Base-by-base conservation (phyloP, 2,329 filamentous ascomycete species). In the Botrytis pseudocinerea region DNA sequence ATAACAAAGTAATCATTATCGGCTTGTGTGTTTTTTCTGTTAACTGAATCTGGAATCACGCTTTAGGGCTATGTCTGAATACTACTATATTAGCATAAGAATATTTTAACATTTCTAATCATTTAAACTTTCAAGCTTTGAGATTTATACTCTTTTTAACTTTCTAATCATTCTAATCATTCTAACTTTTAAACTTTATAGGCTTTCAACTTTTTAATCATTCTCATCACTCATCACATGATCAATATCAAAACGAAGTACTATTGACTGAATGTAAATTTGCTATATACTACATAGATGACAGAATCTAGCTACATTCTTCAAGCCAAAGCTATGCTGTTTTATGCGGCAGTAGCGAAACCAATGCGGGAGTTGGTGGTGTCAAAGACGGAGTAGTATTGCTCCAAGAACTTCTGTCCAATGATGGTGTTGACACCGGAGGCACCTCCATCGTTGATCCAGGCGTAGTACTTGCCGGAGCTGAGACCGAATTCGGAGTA, bases 191-290 rank as follows among this genome's bases (percentile, higher is more conserved):
- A 32, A 32, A 32, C 32, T 32, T 32, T 32, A 32, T 32, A 32
- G 2, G 32, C 32, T 32, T 2, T 32, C 32, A 32, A 32, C 35
- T 6, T 38, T 38, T 5, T 38, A 38, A 38, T 38, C 35, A 38
- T 38, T 38, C 35, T 9, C 9, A 38, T 38, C 38, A 38, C 7
- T 38, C 38, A 38, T 57, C 51, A 57, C 51, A 57, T 28, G 51
- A 2, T 57, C n/a, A 28, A 57, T 57, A 57, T 57, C 14, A 28
- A 28, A 57, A 28, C n/a, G 3, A 32, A 57, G 28, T n/a, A 28
- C n/a, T 28, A 32, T 57, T 57, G 51, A 57, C n/a, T 57, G n/a
- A 28, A 57, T 57, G 51, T 57, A 57, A 57, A 57, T 57, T 57
- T 57, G n/a, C 51, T 57, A 57, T 57, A 18, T 57, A 28, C n/a